Conservation (phyloP, 352 stramenopile species). For the Pythium brachiatum region DNA sequence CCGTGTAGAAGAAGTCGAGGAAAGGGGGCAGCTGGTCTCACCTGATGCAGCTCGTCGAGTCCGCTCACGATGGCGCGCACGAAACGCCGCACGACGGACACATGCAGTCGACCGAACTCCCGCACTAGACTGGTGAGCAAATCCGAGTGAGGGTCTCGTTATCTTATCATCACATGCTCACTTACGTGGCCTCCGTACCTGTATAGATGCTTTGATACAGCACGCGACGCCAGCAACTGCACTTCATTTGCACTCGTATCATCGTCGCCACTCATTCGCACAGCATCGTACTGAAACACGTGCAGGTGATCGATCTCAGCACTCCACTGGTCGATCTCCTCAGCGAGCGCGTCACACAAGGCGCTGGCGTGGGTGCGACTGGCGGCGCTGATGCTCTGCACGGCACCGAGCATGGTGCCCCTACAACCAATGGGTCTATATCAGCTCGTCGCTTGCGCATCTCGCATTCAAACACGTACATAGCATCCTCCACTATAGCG, state of each 20-base stretch:
- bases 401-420: conserved; percentile 15
- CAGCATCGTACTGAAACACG: conserved; percentile 21
- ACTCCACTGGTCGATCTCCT: conserved; percentile 8
- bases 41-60: conserved; percentile 14
- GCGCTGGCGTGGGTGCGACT: neutral
- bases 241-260: neutral
- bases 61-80: conserved; percentile 10
- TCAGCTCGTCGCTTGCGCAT: neutral
- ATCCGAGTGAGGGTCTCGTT: neutral
- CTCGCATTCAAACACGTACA: conserved; percentile 7
- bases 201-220: conserved; percentile 12
- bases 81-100: conserved; percentile 2
- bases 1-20: neutral
- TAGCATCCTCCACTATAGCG: conserved; percentile 7
- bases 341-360: neutral
- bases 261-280: neutral
- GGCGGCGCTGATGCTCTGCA: conserved; percentile 1
- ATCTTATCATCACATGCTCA: no score
- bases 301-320: conserved; percentile 13
- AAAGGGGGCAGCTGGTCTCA: conserved; percentile 23
- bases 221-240: conserved; percentile 6
- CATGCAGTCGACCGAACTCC: conserved; percentile 22
- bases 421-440: neutral
- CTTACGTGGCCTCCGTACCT: neutral
- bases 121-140: conserved; percentile 7